Percentiles rank a stretch among this genome's conserved stretches.
Evolutionary conservation across 805 yeast genomes (phyloP).

Genomic region (Kazachstania viticola): DNA sequence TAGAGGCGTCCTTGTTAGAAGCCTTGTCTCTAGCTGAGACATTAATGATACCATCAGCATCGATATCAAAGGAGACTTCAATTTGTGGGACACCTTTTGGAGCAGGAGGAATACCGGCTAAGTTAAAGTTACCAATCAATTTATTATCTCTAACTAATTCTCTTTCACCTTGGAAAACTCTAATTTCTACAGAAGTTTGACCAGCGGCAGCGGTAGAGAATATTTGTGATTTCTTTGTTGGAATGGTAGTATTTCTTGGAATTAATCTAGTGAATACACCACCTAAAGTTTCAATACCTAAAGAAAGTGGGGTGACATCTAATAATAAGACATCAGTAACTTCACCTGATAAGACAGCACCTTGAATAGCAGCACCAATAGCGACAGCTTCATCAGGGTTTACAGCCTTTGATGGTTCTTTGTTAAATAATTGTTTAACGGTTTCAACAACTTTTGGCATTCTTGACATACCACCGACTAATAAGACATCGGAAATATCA

Average conservation of each 20-base stretch:
- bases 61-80: conserved; percentile 87
- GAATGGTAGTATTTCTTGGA: conserved; percentile 88
- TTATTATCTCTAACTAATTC: conserved; percentile 96
- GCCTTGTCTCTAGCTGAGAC: conserved; percentile 91
- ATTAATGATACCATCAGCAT: conserved; percentile 95
- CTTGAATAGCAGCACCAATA: conserved; percentile 96
- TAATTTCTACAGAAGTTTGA: conserved; percentile 91
- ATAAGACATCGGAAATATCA: conserved; percentile 63
- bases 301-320: conserved; percentile 77
- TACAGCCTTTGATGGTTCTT: conserved; percentile 80
- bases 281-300: conserved; percentile 96
- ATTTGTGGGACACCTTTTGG: conserved; percentile 80
- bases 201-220: conserved; percentile 95
- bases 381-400: conserved; percentile 94
- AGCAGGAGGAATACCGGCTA: conserved; percentile 81
- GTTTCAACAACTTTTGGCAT: conserved; percentile 73
- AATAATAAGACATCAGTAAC: conserved; percentile 82
- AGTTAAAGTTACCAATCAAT: conserved; percentile 91
- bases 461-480: conserved; percentile 86
- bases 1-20: conserved; percentile 85
- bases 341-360: conserved; percentile 92
- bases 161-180: conserved; percentile 99
- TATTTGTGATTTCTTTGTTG: conserved; percentile 92
- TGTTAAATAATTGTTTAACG: conserved; percentile 63
- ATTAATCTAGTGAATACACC: conserved; percentile 90